Percentiles rank a stretch among this genome's conserved stretches.
Evolutionary conservation across 768 basidiomycete species (phyloP).

Genomic region (Pulveroboletus sp.): DNA sequence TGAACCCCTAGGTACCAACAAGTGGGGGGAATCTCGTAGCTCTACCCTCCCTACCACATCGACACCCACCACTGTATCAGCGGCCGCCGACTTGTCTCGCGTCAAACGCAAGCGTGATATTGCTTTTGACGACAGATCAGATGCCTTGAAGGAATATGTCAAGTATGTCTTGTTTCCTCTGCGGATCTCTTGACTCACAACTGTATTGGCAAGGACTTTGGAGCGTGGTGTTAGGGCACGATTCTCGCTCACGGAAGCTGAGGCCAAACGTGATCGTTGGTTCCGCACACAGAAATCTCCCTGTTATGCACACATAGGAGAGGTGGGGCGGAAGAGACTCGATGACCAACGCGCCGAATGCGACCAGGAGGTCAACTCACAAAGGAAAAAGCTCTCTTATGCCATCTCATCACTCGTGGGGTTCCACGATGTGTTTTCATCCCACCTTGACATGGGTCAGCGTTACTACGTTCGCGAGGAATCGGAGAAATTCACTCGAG

Average conservation of each 20-base stretch:
- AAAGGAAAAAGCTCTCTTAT: constrained; percentile 22
- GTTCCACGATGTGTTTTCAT: constrained; percentile 19
- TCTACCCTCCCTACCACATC: constrained; percentile 4
- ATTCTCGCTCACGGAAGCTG: constrained; percentile 25
- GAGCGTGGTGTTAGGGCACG: constrained; percentile 29
- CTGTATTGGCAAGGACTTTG: constrained; percentile 17
- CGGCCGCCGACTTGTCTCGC: constrained; percentile 16
- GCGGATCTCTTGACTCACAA: background rate
- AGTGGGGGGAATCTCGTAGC: constrained; percentile 9
- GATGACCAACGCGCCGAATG: constrained; percentile 25
- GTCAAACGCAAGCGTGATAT: constrained; percentile 26
- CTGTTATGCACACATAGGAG: constrained; percentile 27
- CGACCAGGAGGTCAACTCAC: constrained; percentile 21
- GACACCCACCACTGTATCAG: constrained; percentile 7
- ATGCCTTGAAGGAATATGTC: constrained; percentile 27
- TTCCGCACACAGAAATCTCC: constrained; percentile 28
- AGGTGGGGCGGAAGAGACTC: constrained; percentile 27
- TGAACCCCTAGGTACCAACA: constrained; percentile 15
- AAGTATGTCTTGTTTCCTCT: constrained; percentile 17
- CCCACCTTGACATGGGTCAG: constrained; percentile 24
- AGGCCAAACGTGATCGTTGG: constrained; percentile 27
- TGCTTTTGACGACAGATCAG: constrained; percentile 19
- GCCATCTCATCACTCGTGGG: constrained; percentile 22
- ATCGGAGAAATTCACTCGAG: constrained; percentile 15
- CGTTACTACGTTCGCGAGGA: constrained; percentile 25